Conservation (phyloP, 2,329 filamentous ascomycete genomes). For the Diaporthe capsici region DNA sequence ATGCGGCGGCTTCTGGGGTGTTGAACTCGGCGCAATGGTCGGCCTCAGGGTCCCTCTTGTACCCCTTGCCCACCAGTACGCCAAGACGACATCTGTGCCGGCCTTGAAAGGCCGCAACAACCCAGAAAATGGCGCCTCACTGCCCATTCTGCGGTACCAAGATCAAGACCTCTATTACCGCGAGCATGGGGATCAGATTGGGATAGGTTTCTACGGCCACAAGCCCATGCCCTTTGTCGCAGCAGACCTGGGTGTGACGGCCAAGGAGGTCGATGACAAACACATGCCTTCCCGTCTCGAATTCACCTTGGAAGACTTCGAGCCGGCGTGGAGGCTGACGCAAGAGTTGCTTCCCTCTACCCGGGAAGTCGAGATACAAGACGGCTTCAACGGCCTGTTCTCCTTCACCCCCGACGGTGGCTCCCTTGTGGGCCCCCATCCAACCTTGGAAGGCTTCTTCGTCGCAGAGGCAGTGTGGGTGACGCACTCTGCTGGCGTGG, state of each 20-base stretch:
- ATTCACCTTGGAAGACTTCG: constrained; percentile 73
- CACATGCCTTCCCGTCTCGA: constrained; percentile 75
- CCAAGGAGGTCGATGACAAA: constrained; percentile 67
- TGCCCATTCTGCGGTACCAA: constrained; percentile 74
- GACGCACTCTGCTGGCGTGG: constrained; percentile 75
- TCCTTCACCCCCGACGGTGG: constrained; percentile 77
- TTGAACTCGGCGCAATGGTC: constrained; percentile 74
- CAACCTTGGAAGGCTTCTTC: constrained; percentile 72
- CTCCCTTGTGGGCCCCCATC: constrained; percentile 70
- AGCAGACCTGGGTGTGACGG: constrained; percentile 65
- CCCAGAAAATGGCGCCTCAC: constrained; percentile 59
- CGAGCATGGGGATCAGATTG: constrained; percentile 73
- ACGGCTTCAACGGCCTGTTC: constrained; percentile 77
- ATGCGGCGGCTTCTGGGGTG: constrained; percentile 77
- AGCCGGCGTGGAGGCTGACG: constrained; percentile 70
- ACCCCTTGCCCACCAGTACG: constrained; percentile 75
- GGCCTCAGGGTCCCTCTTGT: constrained; percentile 70
- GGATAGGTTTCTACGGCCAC: constrained; percentile 76
- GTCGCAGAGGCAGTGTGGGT: constrained; percentile 78
- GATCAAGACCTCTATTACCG: constrained; percentile 76
- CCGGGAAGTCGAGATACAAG: constrained; percentile 63
- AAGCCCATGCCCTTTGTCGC: constrained; percentile 72
- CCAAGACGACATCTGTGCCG: constrained; percentile 69
- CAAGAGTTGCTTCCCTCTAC: constrained; percentile 68
- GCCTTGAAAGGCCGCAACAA: constrained; percentile 43